Percentiles rank a stretch among this genome's conserved stretches.
These are phyloP conservation scores for Phytophthora brassicae DNA, from an alignment of 352 stramenopile genomes.

Conservation along the genomic window DNA sequence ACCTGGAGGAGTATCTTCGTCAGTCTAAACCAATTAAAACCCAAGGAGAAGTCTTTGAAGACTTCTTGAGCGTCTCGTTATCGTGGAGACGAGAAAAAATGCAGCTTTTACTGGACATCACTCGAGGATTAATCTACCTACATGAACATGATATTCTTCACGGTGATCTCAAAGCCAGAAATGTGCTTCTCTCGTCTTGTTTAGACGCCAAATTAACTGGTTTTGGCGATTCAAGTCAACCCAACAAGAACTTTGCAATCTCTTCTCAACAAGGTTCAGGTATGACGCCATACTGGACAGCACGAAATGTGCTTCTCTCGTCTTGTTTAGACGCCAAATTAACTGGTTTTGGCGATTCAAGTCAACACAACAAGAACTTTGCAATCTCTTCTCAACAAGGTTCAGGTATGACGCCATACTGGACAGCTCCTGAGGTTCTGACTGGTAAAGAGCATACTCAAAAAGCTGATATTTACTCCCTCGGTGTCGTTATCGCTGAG, in stretches of 20 bases:
- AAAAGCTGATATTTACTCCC: constrained; percentile 76
- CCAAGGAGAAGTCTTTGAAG: constrained; percentile 4
- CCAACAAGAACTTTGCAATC: constrained; percentile 1
- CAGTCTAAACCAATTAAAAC: constrained; percentile 11
- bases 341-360: constrained; percentile 35
- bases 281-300: too few relatives aligned
- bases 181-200: constrained; percentile 40
- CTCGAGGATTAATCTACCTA: constrained; percentile 46
- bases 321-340: constrained; percentile 40
- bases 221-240: constrained; percentile 23
- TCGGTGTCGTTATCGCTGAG: constrained; percentile 63
- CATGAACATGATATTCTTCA: constrained; percentile 51
- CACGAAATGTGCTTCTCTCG: constrained; percentile 50
- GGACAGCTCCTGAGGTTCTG: constrained; percentile 77
- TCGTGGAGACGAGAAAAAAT: constrained; percentile 51
- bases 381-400: constrained; percentile 14
- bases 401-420: constrained; percentile 39
- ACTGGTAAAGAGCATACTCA: constrained; percentile 40
- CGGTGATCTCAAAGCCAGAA: constrained; percentile 54
- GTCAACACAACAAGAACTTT: background rate
- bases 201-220: constrained; percentile 48
- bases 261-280: constrained; percentile 18
- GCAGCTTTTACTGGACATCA: constrained; percentile 46
- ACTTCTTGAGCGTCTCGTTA: constrained; percentile 30
- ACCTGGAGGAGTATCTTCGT: constrained; percentile 40